Base-by-base conservation (phyloP, 2,329 filamentous ascomycete species). In the Aschersonia sp. region DNA sequence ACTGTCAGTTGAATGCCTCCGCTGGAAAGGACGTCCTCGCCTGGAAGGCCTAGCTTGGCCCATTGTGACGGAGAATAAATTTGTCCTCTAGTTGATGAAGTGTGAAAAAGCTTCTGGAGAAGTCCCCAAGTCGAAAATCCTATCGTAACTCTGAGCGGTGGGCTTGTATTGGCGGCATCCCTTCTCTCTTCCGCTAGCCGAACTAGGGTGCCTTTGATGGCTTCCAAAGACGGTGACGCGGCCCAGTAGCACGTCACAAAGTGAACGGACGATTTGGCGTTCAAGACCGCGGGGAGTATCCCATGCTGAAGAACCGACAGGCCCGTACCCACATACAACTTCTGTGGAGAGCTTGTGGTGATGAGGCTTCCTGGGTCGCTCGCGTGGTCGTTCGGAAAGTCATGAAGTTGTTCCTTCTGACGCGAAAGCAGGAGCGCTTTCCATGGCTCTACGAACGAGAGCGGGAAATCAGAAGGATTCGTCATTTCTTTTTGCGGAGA, bases 191-290 rank as follows among this genome's bases (percentile, higher is more conserved):
- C 64, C 1, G 83, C 84, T 7, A 92, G 70, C 46, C 67, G 67
- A 11, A 70, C 62, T 1, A 92, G 70, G 0, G 78, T 68, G 4
- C 74, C 65, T 40, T 67, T 70, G 10, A 92, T 66, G 0, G 71
- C 71, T 4, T 72, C 65, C 14, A 81, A 68, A 0, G 79, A 81
- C 1, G 71, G 62, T 0, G 84, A 89, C 0, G 68, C 66, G 0
- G 85, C 80, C 84, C 85, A 89, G 64, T 89, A 92, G 62, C 86
- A 90, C 7, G 86, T 90, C 6, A 88, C 83, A 41, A 92, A 71
- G 49, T 88, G 76, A 31, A 89, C 67, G 55, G 87, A 84, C 44
- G 71, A 64, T 37, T 73, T 67, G 2, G 84, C 80, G 1, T 65
- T 59, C 5, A 76, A 64, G 4, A 89, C 72, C 7, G 79, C 76